These are phyloP conservation scores for Pythium grandisporangium DNA, from an alignment of 352 stramenopile genomes.

Conservation along the genomic window DNA sequence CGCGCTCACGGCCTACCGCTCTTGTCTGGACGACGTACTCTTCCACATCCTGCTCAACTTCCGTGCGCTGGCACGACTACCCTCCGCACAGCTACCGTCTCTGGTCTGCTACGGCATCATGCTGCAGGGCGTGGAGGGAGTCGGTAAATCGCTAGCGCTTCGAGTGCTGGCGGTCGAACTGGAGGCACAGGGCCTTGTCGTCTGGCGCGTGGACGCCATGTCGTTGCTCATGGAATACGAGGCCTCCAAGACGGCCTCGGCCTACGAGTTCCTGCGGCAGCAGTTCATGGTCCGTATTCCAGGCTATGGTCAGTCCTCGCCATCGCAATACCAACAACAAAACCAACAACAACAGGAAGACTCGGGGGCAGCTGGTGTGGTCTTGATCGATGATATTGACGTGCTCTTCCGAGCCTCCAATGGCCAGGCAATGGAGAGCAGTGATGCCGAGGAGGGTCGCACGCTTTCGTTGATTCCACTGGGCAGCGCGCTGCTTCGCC, in stretches of 20 bases:
- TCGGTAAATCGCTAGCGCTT: conserved; percentile 54
- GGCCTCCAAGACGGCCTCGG: conserved; percentile 25
- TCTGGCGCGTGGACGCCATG: conserved; percentile 27
- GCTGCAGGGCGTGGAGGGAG: conserved; percentile 47
- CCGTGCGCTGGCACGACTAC: background rate
- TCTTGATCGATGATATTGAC: conserved; percentile 67
- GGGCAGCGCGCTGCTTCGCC: conserved; percentile 46
- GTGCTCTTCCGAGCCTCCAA: conserved; percentile 42
- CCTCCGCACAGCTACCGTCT: background rate
- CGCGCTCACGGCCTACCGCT: conserved; percentile 45
- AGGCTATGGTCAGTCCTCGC: conserved; percentile 3
- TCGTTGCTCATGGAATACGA: conserved; percentile 49
- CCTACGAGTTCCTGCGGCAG: conserved; percentile 47
- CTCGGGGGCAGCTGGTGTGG: conserved; percentile 17
- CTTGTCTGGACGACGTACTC: conserved; percentile 37
- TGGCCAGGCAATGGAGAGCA: conserved; percentile 21
- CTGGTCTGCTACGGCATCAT: conserved; percentile 43
- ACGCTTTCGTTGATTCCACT: conserved; percentile 28
- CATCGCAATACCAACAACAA: too few relatives aligned
- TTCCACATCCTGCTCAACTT: conserved; percentile 42
- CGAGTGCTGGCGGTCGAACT: conserved; percentile 19
- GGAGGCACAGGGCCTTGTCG: conserved; percentile 3
- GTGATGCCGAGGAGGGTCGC: conserved; percentile 15
- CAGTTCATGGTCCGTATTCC: conserved; percentile 26
- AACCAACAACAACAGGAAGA: too few relatives aligned